Percentiles rank a stretch among this genome's conserved stretches.
Conservation (phyloP, 441 rosid species). For the Heliophila coronopifolia region DNA sequence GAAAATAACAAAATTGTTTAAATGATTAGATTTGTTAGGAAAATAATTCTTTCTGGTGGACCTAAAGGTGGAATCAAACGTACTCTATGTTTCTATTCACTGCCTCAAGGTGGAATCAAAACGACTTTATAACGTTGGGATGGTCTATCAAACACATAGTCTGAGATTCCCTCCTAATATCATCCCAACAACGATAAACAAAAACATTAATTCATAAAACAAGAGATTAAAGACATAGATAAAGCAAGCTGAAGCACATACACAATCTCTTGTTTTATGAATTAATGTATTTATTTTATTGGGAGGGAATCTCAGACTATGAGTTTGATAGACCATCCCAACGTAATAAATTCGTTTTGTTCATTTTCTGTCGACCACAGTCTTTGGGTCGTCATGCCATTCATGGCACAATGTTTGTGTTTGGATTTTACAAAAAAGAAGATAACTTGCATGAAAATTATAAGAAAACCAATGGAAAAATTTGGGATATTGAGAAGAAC, state of each 20-base stretch:
- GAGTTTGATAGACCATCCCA: conserved; percentile 96
- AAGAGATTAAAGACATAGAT: no score
- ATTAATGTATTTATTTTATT: conserved; percentile 26
- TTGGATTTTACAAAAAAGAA: conserved; percentile 93
- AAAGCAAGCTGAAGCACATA: no score
- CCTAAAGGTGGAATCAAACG: no score
- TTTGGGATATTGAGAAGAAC: no score
- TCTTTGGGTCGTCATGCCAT: conserved; percentile 99
- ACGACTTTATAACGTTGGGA: conserved; percentile 82
- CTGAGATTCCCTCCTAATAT: conserved; percentile 87
- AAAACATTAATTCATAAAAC: neutral
- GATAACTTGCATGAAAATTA: no score
- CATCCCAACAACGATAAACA: no score
- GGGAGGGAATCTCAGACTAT: conserved; percentile 94
- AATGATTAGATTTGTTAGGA: no score
- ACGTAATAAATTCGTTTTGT: conserved; percentile 76
- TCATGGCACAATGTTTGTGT: conserved; percentile 97
- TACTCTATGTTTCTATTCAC: no score
- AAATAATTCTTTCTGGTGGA: no score
- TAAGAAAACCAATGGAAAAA: no score
- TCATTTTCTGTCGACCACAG: conserved; percentile 83
- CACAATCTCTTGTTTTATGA: conserved; percentile 4
- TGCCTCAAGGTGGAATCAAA: no score
- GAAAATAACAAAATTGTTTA: no score
- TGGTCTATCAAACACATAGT: conserved; percentile 97